Conservation (phyloP, 2,329 filamentous ascomycete genomes). For the Cyclaneusma minus region DNA sequence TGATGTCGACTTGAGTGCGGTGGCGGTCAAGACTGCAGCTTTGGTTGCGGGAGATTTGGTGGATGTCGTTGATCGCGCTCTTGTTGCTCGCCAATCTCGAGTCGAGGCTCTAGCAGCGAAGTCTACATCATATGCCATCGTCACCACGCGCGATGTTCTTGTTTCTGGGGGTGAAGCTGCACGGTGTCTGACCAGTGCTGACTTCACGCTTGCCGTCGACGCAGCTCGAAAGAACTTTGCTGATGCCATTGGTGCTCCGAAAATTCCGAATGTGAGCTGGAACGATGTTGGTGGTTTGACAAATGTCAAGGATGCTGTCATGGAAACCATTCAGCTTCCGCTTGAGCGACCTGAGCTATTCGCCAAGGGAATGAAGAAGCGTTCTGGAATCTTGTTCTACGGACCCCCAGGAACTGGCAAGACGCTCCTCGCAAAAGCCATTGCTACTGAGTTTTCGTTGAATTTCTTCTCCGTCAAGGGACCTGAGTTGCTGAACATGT, state of each 20-base stretch:
- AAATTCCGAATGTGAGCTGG: constrained; percentile 96
- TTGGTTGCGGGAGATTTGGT: constrained; percentile 87
- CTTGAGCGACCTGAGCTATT: constrained; percentile 86
- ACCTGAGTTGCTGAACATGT: constrained; percentile 87
- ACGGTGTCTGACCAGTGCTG: constrained; percentile 61
- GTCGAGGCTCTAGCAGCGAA: constrained; percentile 54
- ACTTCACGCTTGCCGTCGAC: constrained; percentile 89
- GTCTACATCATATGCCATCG: constrained; percentile 21
- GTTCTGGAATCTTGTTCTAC: constrained; percentile 84
- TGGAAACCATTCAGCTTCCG: constrained; percentile 89
- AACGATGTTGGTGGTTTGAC: constrained; percentile 86
- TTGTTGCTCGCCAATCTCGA: constrained; percentile 60
- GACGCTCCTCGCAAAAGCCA: constrained; percentile 82
- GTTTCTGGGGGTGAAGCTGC: constrained; percentile 71
- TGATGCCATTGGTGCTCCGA: constrained; percentile 90
- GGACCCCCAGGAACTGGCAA: constrained; percentile 85
- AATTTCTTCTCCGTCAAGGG: constrained; percentile 94
- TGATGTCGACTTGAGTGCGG: constrained; percentile 67
- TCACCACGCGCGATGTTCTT: constrained; percentile 71
- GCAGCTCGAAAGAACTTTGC: constrained; percentile 96
- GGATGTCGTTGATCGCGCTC: constrained; percentile 82
- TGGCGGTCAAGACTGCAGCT: constrained; percentile 90
- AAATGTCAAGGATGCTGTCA: constrained; percentile 92
- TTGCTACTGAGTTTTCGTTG: constrained; percentile 82
- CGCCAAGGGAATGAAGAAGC: constrained; percentile 95